Base-by-base conservation (phyloP, 2,329 filamentous ascomycete species). In the Trichoderma endophyticum region DNA sequence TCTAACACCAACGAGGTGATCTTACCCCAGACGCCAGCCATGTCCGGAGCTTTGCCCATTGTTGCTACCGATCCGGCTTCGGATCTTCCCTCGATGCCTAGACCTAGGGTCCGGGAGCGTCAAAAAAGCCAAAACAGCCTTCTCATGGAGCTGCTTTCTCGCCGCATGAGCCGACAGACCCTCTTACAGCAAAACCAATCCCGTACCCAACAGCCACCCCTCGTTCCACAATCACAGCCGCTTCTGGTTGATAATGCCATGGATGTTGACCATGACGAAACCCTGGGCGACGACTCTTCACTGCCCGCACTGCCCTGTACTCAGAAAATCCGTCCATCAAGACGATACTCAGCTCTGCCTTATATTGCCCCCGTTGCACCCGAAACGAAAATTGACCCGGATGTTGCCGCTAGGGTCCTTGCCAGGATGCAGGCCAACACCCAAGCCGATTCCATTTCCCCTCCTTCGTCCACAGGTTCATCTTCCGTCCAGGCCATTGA, bases 71-170 rank as follows among this genome's bases (percentile, higher is more conserved):
- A 70, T 63, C n/a, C 59, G 8, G 24, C 28, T 36, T 57, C 48
- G 61, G 69, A 65, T 24, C 34, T 12, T 9, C 5, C 51, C 48
- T 61, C 64, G 48, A 63, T 54, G 48, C 39, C 70, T 21, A 59
- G 64, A 48, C 60, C 48, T 28, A 57, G 64, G n/a, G 4, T 5
- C 12, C 59, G 56, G 26, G 61, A 64, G 54, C 70, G 70, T 15
- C 43, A 48, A 1, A 30, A 60, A 28, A 57, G 21, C 30, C 63
- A 39, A 15, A 59, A 48, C 54, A 30, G 48, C 51, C 60, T 63
- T n/a, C 64, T 57, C 43, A 69, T 73, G 57, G 72, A 73, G 21
- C n/a, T 68, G 24, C 72, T 73, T 9, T 67, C 70, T 26, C 69
- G 72, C 21, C 70, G 70, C 24, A 57, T 73, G 56, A 68, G 69